Evolutionary conservation across 139 green algal genomes (phyloP), one percentile per base, ranked within the genome.

Genomic region (Ettlia oleoabundans): DNA sequence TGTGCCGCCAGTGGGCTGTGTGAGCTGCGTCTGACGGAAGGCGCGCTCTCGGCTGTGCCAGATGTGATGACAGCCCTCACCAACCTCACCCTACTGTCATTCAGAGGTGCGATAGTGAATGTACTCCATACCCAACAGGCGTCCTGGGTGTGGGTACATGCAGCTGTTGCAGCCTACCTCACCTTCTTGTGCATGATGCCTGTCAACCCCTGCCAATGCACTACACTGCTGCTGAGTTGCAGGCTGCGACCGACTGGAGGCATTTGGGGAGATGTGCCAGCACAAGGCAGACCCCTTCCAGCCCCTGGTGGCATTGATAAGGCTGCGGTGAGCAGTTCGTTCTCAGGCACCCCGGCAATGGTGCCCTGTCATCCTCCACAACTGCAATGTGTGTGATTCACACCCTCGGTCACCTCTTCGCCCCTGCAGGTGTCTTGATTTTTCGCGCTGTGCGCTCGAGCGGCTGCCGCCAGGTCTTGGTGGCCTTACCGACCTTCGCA

Each of bases 181-280:
- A n/a, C n/a, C n/a, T n/a, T n/a, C n/a, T n/a, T n/a, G n/a, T n/a
- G n/a, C n/a, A n/a, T n/a, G n/a, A n/a, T n/a, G n/a, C n/a, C n/a
- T n/a, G n/a, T n/a, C n/a, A n/a, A n/a, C n/a, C n/a, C n/a, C n/a
- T n/a, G n/a, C n/a, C n/a, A n/a, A n/a, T n/a, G n/a, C n/a, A n/a
- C n/a, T 32, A 4, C 64, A 67, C 22, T 19, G 10, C 21, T 28
- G 8, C 33, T 37, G 28, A 67, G 10, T 4, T 38, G 9, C 71
- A 78, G 71, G 71, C 43, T 78, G 71, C 47, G 35, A 32, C 43
- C 55, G 55, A 33, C 71, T 78, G 32, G 71, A 78, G 33, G 32
- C 47, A 4, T 78, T 78, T 65, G 71, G 71, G 4, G 71, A 78
- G 47, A 4, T 58, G 21, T 78, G 71, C 71, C 26, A 32, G 28